Evolutionary conservation across 1,284 basidiomycete species (phyloP), one percentile per base, ranked within the genome.

Genomic region (Puccinia coronata): DNA sequence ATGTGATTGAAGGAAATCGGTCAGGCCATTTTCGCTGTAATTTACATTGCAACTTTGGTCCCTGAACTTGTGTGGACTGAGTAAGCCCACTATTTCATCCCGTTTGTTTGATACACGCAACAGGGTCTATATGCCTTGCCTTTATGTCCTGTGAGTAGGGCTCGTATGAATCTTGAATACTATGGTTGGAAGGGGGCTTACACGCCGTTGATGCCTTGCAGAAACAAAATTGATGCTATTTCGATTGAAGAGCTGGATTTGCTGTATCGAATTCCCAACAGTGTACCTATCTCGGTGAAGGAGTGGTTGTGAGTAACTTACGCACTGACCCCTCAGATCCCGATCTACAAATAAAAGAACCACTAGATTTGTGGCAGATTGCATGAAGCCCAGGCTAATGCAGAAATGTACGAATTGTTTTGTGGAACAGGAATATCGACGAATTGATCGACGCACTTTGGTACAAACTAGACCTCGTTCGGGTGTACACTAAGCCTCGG

Each of bases 201-300:
- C 53, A 83, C 34, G 20, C n/a, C 31, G 23, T 51, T 53, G 47
- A 28, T 23, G 14, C 28, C 85, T 84, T 82, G 84, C 71, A 81
- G 85, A 63, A 84, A 86, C 86, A 88, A 98, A 92, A 99, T 99
- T 85, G 96, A 99, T 86, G 95, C 93, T 25, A 96, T 99, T 85
- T 96, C 94, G 82, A 98, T 99, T 86, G 95, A 99, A 87, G 97
- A 99, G 87, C 91, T 99, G 57, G 96, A 99, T 87, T 90, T 99
- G 75, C 88, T 99, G 87, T 96, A 87, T 86, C 89, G 88, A 87
- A 98, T 99, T 83, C 97, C 97, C 23, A 91, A 94, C 87, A 95
- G 93, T 82, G 96, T 98, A 8, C 97, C 97, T 5, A 90, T 99
- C 85, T 95, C 93, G 23, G 95, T 94, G 12, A 90, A 91, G 83